phyloP scores from a whole-genome alignment of 768 basidiomycete genomes.

The Boletus tomentosulus region DNA sequence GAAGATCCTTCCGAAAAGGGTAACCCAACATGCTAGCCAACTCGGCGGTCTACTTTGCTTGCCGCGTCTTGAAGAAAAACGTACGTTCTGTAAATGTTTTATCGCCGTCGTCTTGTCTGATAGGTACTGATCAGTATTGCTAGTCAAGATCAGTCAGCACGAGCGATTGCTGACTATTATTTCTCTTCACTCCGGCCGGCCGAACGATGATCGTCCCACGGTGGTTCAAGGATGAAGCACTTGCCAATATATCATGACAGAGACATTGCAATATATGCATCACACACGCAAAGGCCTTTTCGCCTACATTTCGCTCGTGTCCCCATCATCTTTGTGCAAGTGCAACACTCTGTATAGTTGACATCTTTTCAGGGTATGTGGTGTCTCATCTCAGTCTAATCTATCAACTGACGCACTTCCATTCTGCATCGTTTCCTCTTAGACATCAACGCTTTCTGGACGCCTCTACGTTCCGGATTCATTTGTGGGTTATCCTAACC shows the following conservation, averaged over 20 bases:
- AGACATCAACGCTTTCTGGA: no score
- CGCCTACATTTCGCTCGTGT: background rate
- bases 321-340: background rate
- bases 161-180: slow-evolving; percentile 2
- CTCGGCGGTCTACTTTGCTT: background rate
- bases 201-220: background rate
- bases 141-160: background rate
- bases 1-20: background rate
- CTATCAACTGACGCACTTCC: background rate
- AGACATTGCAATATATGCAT: background rate
- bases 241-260: background rate
- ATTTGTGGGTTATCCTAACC: background rate
- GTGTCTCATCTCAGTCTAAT: background rate
- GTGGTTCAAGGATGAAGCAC: slow-evolving; percentile 15
- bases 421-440: background rate
- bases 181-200: background rate
- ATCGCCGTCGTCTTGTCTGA: no score
- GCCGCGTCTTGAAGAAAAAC: background rate
- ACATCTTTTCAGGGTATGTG: background rate
- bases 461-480: background rate
- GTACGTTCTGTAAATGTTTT: no score
- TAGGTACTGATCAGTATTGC: no score
- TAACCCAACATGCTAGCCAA: no score
- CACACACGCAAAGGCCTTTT: background rate
- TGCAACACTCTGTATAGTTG: background rate